These are phyloP conservation scores for Heritiera fomes DNA, from an alignment of 345 rosid species.

Conservation along the genomic window DNA sequence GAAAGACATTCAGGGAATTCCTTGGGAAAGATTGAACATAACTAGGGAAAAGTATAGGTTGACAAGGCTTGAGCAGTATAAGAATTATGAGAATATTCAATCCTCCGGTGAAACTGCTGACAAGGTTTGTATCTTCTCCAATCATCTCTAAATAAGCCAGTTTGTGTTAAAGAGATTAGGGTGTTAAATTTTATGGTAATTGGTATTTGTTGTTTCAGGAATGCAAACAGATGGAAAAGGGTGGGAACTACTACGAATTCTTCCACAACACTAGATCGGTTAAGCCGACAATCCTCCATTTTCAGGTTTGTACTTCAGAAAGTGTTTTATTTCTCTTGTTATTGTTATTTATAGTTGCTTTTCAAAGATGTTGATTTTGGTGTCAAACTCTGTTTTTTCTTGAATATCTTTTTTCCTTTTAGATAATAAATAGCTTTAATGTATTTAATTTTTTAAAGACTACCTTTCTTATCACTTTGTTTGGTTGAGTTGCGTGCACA, in stretches of 20 bases:
- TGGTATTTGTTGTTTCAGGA: constrained; percentile 31
- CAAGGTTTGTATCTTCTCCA: constrained; percentile 37
- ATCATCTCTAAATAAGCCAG: not conserved
- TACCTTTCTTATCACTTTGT: not conserved
- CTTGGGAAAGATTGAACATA: constrained; percentile 61
- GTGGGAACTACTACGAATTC: constrained; percentile 49
- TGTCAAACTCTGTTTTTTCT: not conserved
- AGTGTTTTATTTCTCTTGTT: constrained; percentile 6
- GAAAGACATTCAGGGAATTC: constrained; percentile 73
- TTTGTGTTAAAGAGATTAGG: not conserved
- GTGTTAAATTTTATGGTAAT: not conserved
- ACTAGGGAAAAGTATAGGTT: constrained; percentile 55
- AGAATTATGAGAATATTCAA: constrained; percentile 55
- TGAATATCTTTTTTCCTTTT: not conserved
- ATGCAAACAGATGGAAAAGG: constrained; percentile 42
- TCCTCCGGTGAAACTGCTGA: constrained; percentile 43
- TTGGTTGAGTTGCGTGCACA: not conserved
- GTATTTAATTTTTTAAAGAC: not conserved
- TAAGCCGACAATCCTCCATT: constrained; percentile 58
- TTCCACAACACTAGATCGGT: constrained; percentile 50
- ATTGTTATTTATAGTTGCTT: not conserved
- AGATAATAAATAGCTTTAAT: not conserved
- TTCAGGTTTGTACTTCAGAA: constrained; percentile 41
- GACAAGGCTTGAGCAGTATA: constrained; percentile 68
- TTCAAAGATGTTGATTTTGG: not conserved